These are phyloP conservation scores for Scedosporium boydii DNA, from an alignment of 2,329 filamentous ascomycete species.

Conservation along the genomic window DNA sequence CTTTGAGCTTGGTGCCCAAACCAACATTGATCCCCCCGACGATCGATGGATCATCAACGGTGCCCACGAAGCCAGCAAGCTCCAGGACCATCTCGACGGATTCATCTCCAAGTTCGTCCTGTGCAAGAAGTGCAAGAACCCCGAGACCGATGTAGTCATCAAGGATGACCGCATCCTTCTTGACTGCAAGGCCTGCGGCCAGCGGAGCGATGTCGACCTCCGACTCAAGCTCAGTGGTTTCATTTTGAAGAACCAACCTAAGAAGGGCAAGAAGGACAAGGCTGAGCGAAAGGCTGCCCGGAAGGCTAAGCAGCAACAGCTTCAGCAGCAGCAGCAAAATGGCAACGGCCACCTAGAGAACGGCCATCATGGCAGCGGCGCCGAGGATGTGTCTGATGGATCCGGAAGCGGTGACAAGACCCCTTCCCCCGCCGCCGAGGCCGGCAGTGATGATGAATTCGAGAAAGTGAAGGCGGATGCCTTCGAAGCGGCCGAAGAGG, in stretches of 20 bases:
- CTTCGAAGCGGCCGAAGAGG: constrained; percentile 36
- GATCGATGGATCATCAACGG: constrained; percentile 99
- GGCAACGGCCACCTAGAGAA: constrained; percentile 37
- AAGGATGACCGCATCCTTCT: constrained; percentile 87
- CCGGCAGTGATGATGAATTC: constrained; percentile 84
- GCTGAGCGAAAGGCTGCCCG: constrained; percentile 83
- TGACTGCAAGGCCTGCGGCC: constrained; percentile 97
- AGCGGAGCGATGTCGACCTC: constrained; percentile 82
- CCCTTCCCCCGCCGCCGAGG: constrained; percentile 37
- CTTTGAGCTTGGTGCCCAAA: constrained; percentile 96
- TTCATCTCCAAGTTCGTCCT: constrained; percentile 99
- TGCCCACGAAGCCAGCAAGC: constrained; percentile 86
- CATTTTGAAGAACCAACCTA: constrained; percentile 90
- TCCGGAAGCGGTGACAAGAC: constrained; percentile 87
- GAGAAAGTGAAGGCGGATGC: constrained; percentile 64
- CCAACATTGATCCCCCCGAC: constrained; percentile 92
- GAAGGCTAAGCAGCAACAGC: constrained; percentile 72
- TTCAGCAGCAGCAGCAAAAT: constrained; percentile 45
- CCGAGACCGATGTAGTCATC: constrained; percentile 91
- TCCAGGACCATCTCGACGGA: constrained; percentile 95
- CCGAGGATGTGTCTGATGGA: constrained; percentile 38
- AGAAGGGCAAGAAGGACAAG: constrained; percentile 97
- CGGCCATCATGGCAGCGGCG: constrained; percentile 47
- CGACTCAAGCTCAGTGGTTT: constrained; percentile 94
- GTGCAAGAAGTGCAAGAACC: constrained; percentile 99